These are phyloP conservation scores for Waltergamsia citrina DNA, from an alignment of 2,329 filamentous ascomycete genomes.

Conservation along the genomic window DNA sequence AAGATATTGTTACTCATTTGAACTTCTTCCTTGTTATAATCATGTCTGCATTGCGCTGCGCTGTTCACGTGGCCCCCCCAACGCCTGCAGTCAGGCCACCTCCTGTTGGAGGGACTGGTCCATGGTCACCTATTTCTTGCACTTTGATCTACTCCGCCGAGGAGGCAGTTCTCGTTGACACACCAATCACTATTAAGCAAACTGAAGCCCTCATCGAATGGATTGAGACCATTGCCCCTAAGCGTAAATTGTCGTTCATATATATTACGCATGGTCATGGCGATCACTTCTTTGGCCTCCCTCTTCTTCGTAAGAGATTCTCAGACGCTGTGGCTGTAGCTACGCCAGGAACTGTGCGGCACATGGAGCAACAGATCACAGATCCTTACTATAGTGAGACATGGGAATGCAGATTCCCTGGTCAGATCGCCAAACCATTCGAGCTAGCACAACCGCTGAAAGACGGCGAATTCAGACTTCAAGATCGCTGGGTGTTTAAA, in stretches of 20 bases:
- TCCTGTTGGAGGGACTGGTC: background rate
- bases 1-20: no score
- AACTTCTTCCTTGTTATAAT: no score
- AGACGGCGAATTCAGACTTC: conserved; percentile 1
- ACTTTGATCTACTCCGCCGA: background rate
- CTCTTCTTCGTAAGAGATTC: conserved; percentile 16
- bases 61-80: conserved; percentile 1
- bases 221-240: conserved; percentile 20
- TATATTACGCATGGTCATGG: conserved; percentile 32
- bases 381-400: conserved; percentile 5
- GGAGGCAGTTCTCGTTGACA: conserved; percentile 26
- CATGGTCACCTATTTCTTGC: conserved; percentile 1
- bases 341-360: conserved; percentile 10
- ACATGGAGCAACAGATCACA: conserved; percentile 12
- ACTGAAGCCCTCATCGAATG: conserved; percentile 19
- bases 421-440: conserved; percentile 10
- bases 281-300: conserved; percentile 27
- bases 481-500: conserved; percentile 1
- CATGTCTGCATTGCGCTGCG: conserved; percentile 1
- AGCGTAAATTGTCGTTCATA: conserved; percentile 18
- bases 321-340: conserved; percentile 12
- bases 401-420: conserved; percentile 15
- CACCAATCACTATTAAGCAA: conserved; percentile 18
- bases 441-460: conserved; percentile 9
- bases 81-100: background rate